These are phyloP conservation scores for Cyanodermella asteris DNA, from an alignment of 2,329 filamentous ascomycete genomes.

Conservation along the genomic window DNA sequence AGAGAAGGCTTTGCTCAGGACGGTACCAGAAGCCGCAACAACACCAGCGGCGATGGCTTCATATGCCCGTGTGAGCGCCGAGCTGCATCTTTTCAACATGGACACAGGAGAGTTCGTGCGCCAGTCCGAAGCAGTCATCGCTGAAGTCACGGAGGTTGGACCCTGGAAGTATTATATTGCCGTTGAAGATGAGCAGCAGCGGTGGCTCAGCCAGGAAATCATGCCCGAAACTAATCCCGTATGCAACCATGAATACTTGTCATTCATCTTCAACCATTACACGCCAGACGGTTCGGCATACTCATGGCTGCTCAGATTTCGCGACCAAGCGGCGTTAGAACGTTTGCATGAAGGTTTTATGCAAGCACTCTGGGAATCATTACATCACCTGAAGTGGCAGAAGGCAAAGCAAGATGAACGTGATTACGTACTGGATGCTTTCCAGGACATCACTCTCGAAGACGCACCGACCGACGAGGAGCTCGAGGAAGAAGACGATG, in stretches of 20 bases:
- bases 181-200: constrained; percentile 49
- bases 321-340: constrained; percentile 58
- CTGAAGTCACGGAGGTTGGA: constrained; percentile 66
- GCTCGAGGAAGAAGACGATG: constrained; percentile 37
- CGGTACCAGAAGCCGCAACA: constrained; percentile 36
- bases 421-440: constrained; percentile 87
- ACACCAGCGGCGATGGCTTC: constrained; percentile 50
- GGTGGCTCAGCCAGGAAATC: constrained; percentile 74
- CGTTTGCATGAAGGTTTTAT: constrained; percentile 84
- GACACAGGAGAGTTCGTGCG: constrained; percentile 63
- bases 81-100: constrained; percentile 89
- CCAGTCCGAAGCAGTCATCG: constrained; percentile 53
- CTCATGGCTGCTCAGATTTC: constrained; percentile 89
- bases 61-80: constrained; percentile 52
- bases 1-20: constrained; percentile 23
- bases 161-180: constrained; percentile 94
- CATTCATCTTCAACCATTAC: constrained; percentile 98
- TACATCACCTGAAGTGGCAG: constrained; percentile 83
- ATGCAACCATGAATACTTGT: constrained; percentile 97
- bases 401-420: constrained; percentile 83
- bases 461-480: constrained; percentile 40
- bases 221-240: constrained; percentile 88
- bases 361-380: constrained; percentile 88
- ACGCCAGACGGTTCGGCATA: constrained; percentile 70
- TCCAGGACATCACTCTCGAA: constrained; percentile 84